Percentiles rank a stretch among this genome's conserved stretches.
These are phyloP conservation scores for Leccinum solheimii DNA, from an alignment of 1,284 basidiomycete species.

Conservation along the genomic window DNA sequence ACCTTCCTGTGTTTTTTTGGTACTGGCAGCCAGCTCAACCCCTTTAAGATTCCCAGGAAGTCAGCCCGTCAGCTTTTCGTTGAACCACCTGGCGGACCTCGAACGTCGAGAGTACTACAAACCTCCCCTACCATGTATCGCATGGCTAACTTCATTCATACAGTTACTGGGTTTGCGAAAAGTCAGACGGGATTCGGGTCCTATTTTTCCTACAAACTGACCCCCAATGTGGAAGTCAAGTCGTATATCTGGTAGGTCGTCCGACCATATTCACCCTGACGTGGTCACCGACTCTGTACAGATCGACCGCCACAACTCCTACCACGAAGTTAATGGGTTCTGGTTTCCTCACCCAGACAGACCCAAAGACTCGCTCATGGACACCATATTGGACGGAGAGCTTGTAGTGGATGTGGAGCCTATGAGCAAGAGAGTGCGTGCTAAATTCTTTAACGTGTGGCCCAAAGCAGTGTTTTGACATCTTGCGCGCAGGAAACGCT, in stretches of 20 bases:
- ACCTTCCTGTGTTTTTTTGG: constrained; percentile 16
- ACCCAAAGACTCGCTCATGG: constrained; percentile 62
- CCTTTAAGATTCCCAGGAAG: constrained; percentile 81
- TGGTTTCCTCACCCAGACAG: constrained; percentile 88
- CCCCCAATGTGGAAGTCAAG: constrained; percentile 61
- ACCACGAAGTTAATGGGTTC: constrained; percentile 72
- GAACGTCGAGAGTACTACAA: constrained; percentile 78
- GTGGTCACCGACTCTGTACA: constrained; percentile 35
- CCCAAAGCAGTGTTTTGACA: constrained; percentile 10
- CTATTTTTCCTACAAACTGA: constrained; percentile 84
- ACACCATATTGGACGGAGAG: constrained; percentile 92
- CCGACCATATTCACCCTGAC: background rate
- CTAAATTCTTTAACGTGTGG: background rate
- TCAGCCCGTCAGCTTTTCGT: constrained; percentile 88
- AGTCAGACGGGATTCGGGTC: constrained; percentile 96
- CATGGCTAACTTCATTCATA: constrained; percentile 14
- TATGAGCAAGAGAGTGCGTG: constrained; percentile 60
- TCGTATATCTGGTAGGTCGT: constrained; percentile 74
- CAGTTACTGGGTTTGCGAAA: constrained; percentile 99
- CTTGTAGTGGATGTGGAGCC: constrained; percentile 91
- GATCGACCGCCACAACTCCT: constrained; percentile 96
- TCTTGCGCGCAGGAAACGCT: constrained; percentile 63
- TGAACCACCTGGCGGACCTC: constrained; percentile 68
- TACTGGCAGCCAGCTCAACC: constrained; percentile 8
- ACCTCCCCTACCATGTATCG: background rate